Evolutionary conservation across 495 filamentous ascomycete genomes (phyloP), one percentile per base, ranked within the genome.

Genomic region (Daldinia caldariorum): DNA sequence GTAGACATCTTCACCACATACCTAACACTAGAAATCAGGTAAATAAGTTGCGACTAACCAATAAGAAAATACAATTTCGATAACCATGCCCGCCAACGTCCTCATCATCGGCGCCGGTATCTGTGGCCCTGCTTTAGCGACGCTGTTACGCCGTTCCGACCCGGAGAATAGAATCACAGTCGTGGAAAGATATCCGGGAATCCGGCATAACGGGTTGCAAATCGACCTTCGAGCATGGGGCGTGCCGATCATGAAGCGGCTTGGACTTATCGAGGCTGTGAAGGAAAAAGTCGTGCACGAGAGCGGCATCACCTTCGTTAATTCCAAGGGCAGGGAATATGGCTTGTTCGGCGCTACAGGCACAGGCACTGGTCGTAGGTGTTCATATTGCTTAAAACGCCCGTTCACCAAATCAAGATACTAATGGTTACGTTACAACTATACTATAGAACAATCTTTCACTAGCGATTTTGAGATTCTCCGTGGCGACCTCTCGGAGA

Each of bases 41-140:
- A 39, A 39, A 14, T 14, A 39, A 39, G 37, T 9, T 39, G 9
- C 37, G 1, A 51, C 26, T 10, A 1, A 32, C 2, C 39, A 43
- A 18, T 18, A 43, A 14, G 14, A 32, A 12, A 57, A 34, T 38
- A 58, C 10, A 31, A 29, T n/a, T 6, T 29, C 38, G 8, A 41
- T 18, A 26, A 70, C 22, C 22, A 67, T 70, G 65, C 74, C 73
- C 57, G 79, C 93, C 43, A 90, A 83, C 49, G 87, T 99, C 9
- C 83, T 99, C 6, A 89, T 98, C 26, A 93, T 96, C 2, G 95
- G 96, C 4, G 94, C 94, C 4, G 95, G 95, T 1, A 81, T 99
- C 31, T 94, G 93, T 12, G 87, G 95, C 4, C 80, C 97, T 8
- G 91, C 97, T 4, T 93, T 94, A 71, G 95, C 72, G 1, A 71